Conservation (phyloP, 768 basidiomycete genomes). For the Suillus subluteus region DNA sequence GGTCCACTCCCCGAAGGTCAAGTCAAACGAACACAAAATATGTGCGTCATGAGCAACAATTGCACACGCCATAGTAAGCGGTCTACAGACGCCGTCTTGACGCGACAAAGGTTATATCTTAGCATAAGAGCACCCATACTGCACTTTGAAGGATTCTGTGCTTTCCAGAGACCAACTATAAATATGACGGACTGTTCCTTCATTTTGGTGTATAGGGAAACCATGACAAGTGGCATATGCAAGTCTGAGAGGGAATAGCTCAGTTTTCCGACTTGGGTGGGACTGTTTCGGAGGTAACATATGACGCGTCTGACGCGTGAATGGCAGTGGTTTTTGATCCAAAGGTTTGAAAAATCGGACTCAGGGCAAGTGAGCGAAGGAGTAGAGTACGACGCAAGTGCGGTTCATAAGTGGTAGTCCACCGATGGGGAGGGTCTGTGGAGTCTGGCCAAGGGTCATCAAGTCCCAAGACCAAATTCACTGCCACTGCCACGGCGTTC, state of each 20-base stretch:
- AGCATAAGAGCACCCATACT: neutral
- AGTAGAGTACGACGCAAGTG: neutral
- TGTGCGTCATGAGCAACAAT: too few species aligned
- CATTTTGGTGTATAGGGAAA: neutral
- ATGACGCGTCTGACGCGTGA: neutral
- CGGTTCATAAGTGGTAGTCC: neutral
- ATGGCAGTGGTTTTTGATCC: neutral
- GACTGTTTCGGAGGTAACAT: neutral
- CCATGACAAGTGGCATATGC: neutral
- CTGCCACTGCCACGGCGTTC: neutral
- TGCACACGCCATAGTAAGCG: too few species aligned
- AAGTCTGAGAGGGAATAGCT: neutral
- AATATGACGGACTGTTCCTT: neutral
- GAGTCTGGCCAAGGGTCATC: neutral
- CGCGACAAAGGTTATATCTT: neutral
- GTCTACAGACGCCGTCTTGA: neutral
- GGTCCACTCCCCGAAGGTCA: neutral
- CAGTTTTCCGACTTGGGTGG: neutral
- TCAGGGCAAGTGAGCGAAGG: neutral
- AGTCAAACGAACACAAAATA: neutral
- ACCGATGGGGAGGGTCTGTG: too few species aligned
- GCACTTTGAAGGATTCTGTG: neutral
- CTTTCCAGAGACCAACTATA: neutral
- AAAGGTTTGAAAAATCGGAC: neutral
- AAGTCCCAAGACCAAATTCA: neutral